These are phyloP conservation scores for Skeletonema potamos DNA, from an alignment of 108 stramenopile genomes.

Conservation along the genomic window DNA sequence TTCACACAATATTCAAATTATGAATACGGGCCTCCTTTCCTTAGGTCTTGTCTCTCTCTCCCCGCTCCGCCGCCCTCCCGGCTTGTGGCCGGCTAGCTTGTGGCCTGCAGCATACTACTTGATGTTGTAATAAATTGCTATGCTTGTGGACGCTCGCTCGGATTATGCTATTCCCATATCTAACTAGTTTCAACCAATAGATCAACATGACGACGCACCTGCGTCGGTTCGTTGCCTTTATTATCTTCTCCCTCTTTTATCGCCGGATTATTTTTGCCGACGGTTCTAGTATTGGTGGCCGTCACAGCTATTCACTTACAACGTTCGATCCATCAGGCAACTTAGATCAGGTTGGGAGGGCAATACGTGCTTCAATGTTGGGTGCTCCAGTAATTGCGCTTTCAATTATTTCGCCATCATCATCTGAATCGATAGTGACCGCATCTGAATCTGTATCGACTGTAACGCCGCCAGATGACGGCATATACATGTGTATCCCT, in stretches of 20 bases:
- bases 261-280: background rate
- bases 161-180: too few relatives aligned
- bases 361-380: conserved; percentile 64
- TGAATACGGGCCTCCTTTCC: too few relatives aligned
- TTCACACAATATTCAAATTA: too few relatives aligned
- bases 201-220: background rate
- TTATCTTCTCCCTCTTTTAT: background rate
- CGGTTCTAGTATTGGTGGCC: conserved; percentile 50
- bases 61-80: too few relatives aligned
- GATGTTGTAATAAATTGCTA: too few relatives aligned
- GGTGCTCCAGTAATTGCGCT: conserved; percentile 73
- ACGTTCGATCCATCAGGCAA: conserved; percentile 93
- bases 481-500: conserved; percentile 36
- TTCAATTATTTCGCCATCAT: conserved; percentile 10
- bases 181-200: too few relatives aligned
- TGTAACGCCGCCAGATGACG: background rate
- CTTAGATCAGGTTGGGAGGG: conserved; percentile 93
- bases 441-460: background rate
- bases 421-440: background rate
- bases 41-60: too few relatives aligned
- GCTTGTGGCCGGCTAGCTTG: too few relatives aligned
- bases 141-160: too few relatives aligned
- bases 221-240: background rate
- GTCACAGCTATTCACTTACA: conserved; percentile 93
- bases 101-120: too few relatives aligned